Percentiles rank a stretch among this genome's conserved stretches.
phyloP scores from a whole-genome alignment of 345 rosid genomes.

The Balakata baccata region DNA sequence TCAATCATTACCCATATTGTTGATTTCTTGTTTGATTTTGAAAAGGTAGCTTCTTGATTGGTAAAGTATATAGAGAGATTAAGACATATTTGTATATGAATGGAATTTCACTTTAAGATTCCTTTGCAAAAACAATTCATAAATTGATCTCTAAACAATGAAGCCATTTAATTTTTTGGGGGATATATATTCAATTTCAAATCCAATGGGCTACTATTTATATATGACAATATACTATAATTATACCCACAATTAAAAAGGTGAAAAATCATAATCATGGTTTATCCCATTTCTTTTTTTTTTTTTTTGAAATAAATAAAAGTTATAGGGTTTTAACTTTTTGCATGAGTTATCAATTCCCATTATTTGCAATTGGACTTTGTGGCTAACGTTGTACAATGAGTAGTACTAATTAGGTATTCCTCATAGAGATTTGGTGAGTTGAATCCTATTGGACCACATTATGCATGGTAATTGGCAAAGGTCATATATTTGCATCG shows the following conservation, averaged over 20 bases:
- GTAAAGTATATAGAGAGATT: too few species aligned
- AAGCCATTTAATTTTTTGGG: too few species aligned
- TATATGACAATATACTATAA: background rate
- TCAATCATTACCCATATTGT: slow-evolving; percentile 24
- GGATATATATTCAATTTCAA: too few species aligned
- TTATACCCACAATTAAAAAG: background rate
- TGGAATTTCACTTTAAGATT: background rate
- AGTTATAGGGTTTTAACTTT: background rate
- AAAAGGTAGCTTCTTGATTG: too few species aligned
- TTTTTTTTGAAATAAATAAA: too few species aligned
- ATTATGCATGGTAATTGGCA: too few species aligned
- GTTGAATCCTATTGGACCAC: slow-evolving; percentile 20
- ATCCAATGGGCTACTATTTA: background rate
- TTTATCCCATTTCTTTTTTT: background rate
- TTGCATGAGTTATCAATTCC: slow-evolving; percentile 7
- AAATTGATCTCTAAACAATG: too few species aligned
- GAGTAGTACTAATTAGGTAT: slow-evolving; percentile 19
- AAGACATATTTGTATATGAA: background rate
- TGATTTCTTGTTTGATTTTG: slow-evolving; percentile 1
- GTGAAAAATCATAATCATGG: slow-evolving; percentile 29
- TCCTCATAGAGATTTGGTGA: slow-evolving; percentile 1
- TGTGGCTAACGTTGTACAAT: slow-evolving; percentile 21
- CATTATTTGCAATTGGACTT: slow-evolving; percentile 21
- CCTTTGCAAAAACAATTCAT: background rate
- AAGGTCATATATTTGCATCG: too few species aligned